These are phyloP conservation scores for Aspergillus saccharolyticus DNA, from an alignment of 495 filamentous ascomycete genomes.

Conservation along the genomic window DNA sequence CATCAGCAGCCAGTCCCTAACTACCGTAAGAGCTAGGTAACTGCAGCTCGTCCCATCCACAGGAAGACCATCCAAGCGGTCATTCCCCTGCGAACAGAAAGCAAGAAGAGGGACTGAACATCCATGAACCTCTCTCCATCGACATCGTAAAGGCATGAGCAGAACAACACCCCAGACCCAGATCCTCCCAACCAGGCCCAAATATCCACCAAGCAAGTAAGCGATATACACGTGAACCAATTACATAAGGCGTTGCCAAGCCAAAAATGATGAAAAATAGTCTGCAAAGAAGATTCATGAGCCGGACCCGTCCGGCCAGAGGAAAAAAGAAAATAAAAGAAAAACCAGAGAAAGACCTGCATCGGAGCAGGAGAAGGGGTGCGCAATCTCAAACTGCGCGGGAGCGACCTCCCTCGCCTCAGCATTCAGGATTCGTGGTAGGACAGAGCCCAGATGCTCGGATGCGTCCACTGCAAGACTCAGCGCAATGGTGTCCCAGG, in stretches of 20 bases:
- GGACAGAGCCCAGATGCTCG: neutral
- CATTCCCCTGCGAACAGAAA: neutral
- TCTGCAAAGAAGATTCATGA: neutral
- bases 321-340: neutral
- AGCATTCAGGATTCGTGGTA: neutral
- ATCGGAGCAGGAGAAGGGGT: neutral
- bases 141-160: conserved; percentile 3
- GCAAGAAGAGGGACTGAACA: neutral
- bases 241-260: neutral
- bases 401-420: neutral
- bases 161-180: neutral
- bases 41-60: neutral
- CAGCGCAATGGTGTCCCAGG: neutral
- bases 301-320: neutral
- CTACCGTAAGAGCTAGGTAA: neutral
- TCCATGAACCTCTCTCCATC: neutral
- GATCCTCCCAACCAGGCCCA: too few relatives aligned
- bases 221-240: neutral
- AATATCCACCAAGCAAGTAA: neutral
- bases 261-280: neutral
- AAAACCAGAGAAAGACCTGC: neutral
- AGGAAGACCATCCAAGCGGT: neutral
- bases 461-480: conserved; percentile 1
- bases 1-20: neutral
- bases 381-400: neutral